A percentile compares a stretch with the other conserved stretches of the same genome.
These are phyloP conservation scores for Trichoderma aggressivum DNA, from an alignment of 2,329 filamentous ascomycete species.

Conservation along the genomic window DNA sequence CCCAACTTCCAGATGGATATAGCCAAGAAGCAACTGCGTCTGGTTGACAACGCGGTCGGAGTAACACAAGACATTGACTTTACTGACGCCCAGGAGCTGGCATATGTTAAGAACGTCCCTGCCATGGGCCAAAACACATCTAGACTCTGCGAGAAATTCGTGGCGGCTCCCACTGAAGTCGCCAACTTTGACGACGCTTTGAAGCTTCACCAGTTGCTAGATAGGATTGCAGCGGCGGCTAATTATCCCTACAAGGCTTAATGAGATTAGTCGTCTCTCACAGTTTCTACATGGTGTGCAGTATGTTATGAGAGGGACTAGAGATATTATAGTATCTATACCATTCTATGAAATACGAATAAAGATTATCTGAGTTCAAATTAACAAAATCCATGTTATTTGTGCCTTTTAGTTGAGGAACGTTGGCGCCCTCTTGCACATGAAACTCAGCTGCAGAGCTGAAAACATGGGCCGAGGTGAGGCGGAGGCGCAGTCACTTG, in stretches of 20 bases:
- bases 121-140: not conserved
- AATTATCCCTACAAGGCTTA: not conserved
- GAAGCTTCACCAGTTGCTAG: constrained; percentile 4
- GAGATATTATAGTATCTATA: not conserved
- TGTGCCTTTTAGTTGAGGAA: not conserved
- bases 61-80: constrained; percentile 27
- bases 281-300: not conserved
- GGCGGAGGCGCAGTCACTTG: not conserved
- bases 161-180: not conserved
- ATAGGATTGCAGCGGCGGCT: constrained; percentile 12
- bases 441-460: not conserved
- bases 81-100: constrained; percentile 57
- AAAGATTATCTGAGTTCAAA: not conserved
- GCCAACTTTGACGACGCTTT: constrained; percentile 11
- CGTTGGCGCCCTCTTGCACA: not conserved
- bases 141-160: not conserved
- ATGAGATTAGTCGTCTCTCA: not conserved
- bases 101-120: constrained; percentile 80
- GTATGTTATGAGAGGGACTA: not conserved
- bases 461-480: not conserved
- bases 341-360: not conserved
- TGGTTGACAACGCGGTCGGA: constrained; percentile 21
- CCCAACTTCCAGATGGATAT: constrained; percentile 32
- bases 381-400: not conserved
- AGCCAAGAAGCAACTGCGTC: not conserved